Conservation (phyloP, 129 eudicot genomes). For the Flaveria linearis region DNA sequence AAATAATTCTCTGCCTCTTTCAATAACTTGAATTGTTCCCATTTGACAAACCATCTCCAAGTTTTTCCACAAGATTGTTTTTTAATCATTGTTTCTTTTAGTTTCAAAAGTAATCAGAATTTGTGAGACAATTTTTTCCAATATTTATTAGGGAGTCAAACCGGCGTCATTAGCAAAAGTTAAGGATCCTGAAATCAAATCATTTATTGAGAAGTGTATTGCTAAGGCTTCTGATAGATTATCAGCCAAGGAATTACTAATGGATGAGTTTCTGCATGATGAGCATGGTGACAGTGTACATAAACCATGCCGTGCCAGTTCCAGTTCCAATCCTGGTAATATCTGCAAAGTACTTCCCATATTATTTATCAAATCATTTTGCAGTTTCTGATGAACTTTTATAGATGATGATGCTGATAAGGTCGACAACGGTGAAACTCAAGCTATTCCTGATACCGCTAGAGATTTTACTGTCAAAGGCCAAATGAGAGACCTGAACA, state of each 20-base stretch:
- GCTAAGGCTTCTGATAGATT: conserved; percentile 4
- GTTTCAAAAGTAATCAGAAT: background rate
- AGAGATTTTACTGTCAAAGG: conserved; percentile 79
- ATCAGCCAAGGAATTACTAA: conserved; percentile 11
- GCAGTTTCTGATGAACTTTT: conserved; percentile 26
- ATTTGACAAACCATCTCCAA: too few relatives aligned
- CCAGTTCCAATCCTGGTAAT: conserved; percentile 46
- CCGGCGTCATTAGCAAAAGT: conserved; percentile 18
- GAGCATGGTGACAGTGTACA: conserved; percentile 10
- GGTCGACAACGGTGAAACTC: conserved; percentile 36
- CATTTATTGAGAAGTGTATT: conserved; percentile 15
- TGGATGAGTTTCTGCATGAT: conserved; percentile 7
- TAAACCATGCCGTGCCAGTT: conserved; percentile 31
- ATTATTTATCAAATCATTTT: background rate
- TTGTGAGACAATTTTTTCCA: background rate
- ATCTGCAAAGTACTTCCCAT: conserved; percentile 3
- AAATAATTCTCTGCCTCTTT: background rate
- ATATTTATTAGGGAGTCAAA: conserved; percentile 16
- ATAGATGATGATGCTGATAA: conserved; percentile 43
- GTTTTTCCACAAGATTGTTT: background rate
- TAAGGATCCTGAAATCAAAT: conserved; percentile 14
- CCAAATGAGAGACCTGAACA: conserved; percentile 77
- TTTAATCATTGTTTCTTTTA: background rate
- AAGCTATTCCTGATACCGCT: conserved; percentile 43
- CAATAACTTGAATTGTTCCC: background rate